phyloP scores from a whole-genome alignment of 345 rosid genomes.

The Balakata baccata region DNA sequence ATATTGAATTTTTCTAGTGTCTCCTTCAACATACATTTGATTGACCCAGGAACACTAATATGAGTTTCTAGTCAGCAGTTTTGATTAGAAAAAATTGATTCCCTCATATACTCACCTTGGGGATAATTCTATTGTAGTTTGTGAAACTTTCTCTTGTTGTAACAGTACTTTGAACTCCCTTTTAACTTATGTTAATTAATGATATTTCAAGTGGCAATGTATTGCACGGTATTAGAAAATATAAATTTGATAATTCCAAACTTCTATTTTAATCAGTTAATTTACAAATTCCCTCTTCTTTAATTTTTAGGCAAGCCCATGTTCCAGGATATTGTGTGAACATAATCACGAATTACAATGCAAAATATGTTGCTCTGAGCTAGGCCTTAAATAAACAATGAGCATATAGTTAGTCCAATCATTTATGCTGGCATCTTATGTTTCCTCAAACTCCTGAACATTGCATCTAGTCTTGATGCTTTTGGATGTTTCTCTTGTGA shows the following conservation, averaged over 20 bases:
- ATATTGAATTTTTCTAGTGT: background rate
- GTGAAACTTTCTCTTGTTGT: background rate
- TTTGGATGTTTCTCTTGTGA: background rate
- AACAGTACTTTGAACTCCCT: too few species aligned
- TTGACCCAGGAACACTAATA: background rate
- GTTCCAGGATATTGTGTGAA: background rate
- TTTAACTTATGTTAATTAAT: too few species aligned
- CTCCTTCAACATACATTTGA: background rate
- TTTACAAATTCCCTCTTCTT: background rate
- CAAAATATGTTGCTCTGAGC: background rate
- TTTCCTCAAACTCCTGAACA: background rate
- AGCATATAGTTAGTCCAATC: background rate
- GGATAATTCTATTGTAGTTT: background rate
- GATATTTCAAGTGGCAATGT: background rate
- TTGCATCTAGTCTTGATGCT: background rate
- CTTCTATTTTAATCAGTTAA: background rate
- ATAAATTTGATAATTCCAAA: background rate
- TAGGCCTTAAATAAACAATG: background rate
- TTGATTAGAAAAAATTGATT: background rate
- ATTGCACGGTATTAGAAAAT: background rate
- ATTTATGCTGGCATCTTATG: constrained; percentile 7
- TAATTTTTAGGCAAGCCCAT: background rate
- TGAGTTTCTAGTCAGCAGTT: background rate
- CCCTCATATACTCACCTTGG: background rate
- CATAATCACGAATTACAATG: background rate